Percentiles rank a stretch among this genome's conserved stretches.
Conservation (phyloP, 345 rosid species). For the Lenwebbia sp. region DNA sequence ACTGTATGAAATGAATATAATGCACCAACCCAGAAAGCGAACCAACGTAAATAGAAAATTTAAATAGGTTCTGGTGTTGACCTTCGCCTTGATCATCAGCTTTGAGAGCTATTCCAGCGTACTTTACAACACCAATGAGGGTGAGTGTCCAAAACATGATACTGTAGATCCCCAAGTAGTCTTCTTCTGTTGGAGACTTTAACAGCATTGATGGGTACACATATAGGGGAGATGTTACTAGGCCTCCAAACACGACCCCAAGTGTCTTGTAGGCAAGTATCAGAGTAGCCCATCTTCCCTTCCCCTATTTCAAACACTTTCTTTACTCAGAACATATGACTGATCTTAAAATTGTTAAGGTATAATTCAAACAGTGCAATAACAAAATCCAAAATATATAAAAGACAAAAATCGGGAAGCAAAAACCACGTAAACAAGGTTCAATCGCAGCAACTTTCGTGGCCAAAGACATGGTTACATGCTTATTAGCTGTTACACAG, state of each 20-base stretch:
- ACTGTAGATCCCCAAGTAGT: slow-evolving; percentile 51
- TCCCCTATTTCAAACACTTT: slow-evolving; percentile 7
- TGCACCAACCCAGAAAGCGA: not conserved
- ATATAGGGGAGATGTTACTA: slow-evolving; percentile 59
- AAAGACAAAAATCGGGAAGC: not conserved
- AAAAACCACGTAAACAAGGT: not conserved
- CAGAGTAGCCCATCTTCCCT: slow-evolving; percentile 18
- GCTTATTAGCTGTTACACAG: not conserved
- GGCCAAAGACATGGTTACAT: not conserved
- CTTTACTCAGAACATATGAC: not conserved
- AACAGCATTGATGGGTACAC: slow-evolving; percentile 59
- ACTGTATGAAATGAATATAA: not conserved
- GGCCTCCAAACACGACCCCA: slow-evolving; percentile 71
- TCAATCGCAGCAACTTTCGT: not conserved
- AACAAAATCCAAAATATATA: not conserved
- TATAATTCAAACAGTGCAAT: not conserved
- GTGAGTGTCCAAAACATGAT: slow-evolving; percentile 69
- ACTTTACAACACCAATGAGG: slow-evolving; percentile 52
- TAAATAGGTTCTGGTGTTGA: not conserved
- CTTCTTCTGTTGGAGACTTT: slow-evolving; percentile 46
- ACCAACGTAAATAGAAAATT: not conserved
- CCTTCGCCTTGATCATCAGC: slow-evolving; percentile 80
- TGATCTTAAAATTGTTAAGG: not conserved
- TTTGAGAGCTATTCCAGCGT: slow-evolving; percentile 34
- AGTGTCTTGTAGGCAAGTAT: slow-evolving; percentile 46